phyloP scores from a whole-genome alignment of 1,284 basidiomycete species.

The Coriolopsis trogii region DNA sequence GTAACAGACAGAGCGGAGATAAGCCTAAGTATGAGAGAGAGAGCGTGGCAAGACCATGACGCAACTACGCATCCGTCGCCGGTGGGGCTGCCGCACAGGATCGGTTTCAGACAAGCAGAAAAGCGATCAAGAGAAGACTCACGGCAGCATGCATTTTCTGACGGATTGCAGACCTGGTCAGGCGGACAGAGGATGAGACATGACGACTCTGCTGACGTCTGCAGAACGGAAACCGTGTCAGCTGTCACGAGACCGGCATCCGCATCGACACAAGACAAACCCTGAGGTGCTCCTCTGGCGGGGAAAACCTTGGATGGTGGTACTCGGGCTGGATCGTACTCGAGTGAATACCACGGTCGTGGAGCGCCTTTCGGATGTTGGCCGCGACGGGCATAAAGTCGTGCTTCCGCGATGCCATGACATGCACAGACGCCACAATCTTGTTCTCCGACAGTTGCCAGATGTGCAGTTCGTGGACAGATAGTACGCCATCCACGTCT shows the following conservation, averaged over 20 bases:
- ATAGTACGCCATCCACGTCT: constrained; percentile 84
- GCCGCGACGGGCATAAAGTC: constrained; percentile 93
- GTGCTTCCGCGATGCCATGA: constrained; percentile 77
- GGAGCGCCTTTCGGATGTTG: constrained; percentile 83
- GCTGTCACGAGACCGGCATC: constrained; percentile 35
- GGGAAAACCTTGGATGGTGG: constrained; percentile 40
- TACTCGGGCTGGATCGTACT: constrained; percentile 90
- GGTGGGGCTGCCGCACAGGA: constrained; percentile 46
- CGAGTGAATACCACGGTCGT: constrained; percentile 93
- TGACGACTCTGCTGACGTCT: constrained; percentile 35
- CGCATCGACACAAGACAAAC: constrained; percentile 39
- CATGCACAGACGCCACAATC: constrained; percentile 95
- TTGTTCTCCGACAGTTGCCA: constrained; percentile 94
- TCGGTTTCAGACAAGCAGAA: constrained; percentile 6
- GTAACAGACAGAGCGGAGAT: not conserved
- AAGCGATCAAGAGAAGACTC: constrained; percentile 38
- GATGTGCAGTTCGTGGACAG: constrained; percentile 94
- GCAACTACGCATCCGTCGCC: constrained; percentile 42
- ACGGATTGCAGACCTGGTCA: constrained; percentile 67
- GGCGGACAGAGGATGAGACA: constrained; percentile 53
- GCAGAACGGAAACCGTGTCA: constrained; percentile 2
- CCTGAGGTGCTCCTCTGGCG: constrained; percentile 50
- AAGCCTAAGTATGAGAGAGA: constrained; percentile 2
- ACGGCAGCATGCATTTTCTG: constrained; percentile 81
- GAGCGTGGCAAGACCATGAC: constrained; percentile 8